phyloP scores from a whole-genome alignment of 2,329 filamentous ascomycete genomes.

The Neodidymelliopsis sp. region DNA sequence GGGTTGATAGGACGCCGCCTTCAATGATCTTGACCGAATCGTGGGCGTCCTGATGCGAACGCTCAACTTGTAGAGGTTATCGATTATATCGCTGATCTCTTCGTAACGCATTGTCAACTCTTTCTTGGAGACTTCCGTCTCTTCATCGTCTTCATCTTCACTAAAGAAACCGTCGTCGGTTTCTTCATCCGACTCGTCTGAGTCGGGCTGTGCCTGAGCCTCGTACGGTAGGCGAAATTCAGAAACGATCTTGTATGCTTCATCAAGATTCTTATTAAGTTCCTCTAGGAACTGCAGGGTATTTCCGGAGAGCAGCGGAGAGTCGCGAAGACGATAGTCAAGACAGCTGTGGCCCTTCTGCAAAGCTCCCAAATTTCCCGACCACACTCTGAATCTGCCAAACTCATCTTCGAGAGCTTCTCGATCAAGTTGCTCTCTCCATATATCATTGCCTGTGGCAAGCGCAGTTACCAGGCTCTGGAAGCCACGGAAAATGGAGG shows the following conservation, averaged over 20 bases:
- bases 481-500: conserved; percentile 41
- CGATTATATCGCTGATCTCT: conserved; percentile 48
- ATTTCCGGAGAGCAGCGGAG: conserved; percentile 43
- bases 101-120: conserved; percentile 47
- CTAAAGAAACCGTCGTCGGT: conserved; percentile 39
- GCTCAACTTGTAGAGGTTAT: conserved; percentile 49
- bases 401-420: conserved; percentile 47
- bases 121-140: conserved; percentile 29
- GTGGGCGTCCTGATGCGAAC: conserved; percentile 48
- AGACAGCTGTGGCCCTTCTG: conserved; percentile 49
- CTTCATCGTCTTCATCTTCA: conserved; percentile 37
- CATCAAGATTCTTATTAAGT: conserved; percentile 39
- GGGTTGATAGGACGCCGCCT: conserved; percentile 44
- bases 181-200: conserved; percentile 25
- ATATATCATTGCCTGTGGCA: conserved; percentile 18
- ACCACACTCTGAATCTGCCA: conserved; percentile 48
- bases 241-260: conserved; percentile 38
- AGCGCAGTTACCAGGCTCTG: conserved; percentile 34
- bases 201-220: conserved; percentile 25
- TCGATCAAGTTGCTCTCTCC: conserved; percentile 28
- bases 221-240: conserved; percentile 46
- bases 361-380: conserved; percentile 45
- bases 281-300: conserved; percentile 45
- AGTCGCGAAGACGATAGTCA: conserved; percentile 49
- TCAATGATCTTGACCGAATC: conserved; percentile 44